A percentile compares a stretch with the other conserved stretches of the same genome.
Evolutionary conservation across 179 eudicot species (phyloP).

Genomic region (Beta lomatogona): DNA sequence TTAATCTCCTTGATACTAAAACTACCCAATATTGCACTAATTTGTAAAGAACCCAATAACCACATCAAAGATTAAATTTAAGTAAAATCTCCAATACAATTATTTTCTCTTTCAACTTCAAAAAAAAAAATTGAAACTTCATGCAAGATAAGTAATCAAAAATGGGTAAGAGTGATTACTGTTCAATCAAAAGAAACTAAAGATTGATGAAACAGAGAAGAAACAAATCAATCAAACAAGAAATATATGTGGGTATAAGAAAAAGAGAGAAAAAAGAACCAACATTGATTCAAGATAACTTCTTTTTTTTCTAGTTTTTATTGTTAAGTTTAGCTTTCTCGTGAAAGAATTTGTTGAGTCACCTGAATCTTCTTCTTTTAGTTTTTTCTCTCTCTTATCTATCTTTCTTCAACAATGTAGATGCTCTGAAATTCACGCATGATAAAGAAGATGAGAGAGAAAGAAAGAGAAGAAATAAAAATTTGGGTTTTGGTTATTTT

Average conservation of each 20-base stretch:
- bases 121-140: not conserved
- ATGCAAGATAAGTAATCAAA: not conserved
- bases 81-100: no score
- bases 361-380: not conserved
- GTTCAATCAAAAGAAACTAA: not conserved
- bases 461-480: no score
- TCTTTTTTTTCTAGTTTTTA: not conserved
- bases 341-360: constrained; percentile 19
- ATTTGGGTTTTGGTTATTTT: not conserved
- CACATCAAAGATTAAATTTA: no score
- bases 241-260: not conserved
- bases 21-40: no score
- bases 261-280: constrained; percentile 8
- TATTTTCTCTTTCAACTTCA: not conserved
- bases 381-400: not conserved
- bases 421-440: constrained; percentile 32
- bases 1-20: not conserved
- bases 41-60: no score
- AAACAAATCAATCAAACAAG: not conserved
- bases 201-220: not conserved
- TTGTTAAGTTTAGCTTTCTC: constrained; percentile 4
- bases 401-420: constrained; percentile 23
- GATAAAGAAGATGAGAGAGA: not conserved
- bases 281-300: constrained; percentile 14
- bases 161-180: constrained; percentile 1